These are phyloP conservation scores for Colletotrichum tabaci DNA, from an alignment of 2,329 filamentous ascomycete species.

Conservation along the genomic window DNA sequence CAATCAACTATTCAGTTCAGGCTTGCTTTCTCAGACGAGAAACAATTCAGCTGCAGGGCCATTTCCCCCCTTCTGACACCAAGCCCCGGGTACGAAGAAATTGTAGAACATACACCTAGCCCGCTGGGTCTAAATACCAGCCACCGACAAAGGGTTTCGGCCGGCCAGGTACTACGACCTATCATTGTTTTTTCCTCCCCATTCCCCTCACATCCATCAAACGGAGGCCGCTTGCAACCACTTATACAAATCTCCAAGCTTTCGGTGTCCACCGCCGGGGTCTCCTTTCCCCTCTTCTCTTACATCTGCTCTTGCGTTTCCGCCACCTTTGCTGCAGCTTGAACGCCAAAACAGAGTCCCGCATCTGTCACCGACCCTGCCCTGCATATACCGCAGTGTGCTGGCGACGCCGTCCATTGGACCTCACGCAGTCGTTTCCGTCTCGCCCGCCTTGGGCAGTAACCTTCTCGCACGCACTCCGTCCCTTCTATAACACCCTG, in stretches of 20 bases:
- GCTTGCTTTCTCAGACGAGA: conserved; percentile 7
- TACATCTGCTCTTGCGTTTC: conserved; percentile 30
- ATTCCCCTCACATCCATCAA: conserved; percentile 23
- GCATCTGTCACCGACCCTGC: conserved; percentile 30
- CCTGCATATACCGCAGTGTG: conserved; percentile 22
- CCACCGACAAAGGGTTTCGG: conserved; percentile 36
- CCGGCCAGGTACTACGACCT: conserved; percentile 34
- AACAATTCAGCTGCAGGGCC: conserved; percentile 13
- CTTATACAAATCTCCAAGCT: conserved; percentile 37
- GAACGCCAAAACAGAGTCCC: conserved; percentile 36
- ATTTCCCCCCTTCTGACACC: conserved; percentile 10
- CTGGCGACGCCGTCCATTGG: conserved; percentile 22
- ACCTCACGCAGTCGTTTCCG: conserved; percentile 25
- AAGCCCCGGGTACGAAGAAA: conserved; percentile 21
- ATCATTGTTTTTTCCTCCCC: conserved; percentile 27
- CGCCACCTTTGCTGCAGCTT: conserved; percentile 37
- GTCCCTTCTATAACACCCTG: conserved; percentile 50
- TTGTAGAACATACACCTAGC: conserved; percentile 14
- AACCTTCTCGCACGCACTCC: conserved; percentile 45
- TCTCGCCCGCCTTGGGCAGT: conserved; percentile 29
- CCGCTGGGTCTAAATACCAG: conserved; percentile 32
- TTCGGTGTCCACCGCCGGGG: conserved; percentile 26
- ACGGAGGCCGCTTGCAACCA: conserved; percentile 28
- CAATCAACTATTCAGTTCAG: background rate
- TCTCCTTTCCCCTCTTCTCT: conserved; percentile 20